Conservation (phyloP, 2,329 filamentous ascomycete genomes). For the Penicillium sp. region DNA sequence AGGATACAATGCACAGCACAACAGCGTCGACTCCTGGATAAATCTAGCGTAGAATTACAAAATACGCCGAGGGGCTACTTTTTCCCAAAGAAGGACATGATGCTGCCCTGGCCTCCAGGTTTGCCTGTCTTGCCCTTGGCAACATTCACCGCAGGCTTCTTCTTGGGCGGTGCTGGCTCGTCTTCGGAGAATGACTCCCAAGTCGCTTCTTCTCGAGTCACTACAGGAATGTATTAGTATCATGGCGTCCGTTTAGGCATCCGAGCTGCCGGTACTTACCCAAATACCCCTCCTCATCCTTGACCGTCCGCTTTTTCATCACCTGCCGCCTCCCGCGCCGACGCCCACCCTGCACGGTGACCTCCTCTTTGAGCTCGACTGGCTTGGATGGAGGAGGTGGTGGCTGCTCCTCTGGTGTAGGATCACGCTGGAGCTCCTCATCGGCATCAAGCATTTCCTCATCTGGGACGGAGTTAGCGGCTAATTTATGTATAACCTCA, state of each 20-base stretch:
- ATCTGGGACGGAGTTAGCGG: conserved; percentile 40
- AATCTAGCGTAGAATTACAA: not conserved
- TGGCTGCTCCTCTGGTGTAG: conserved; percentile 40
- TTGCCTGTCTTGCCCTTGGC: conserved; percentile 62
- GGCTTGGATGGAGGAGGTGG: conserved; percentile 42
- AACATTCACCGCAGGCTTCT: conserved; percentile 47
- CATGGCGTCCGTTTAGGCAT: not conserved
- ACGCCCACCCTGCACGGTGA: conserved; percentile 63
- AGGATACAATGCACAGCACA: not conserved
- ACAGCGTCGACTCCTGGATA: not conserved
- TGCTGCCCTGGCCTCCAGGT: conserved; percentile 65
- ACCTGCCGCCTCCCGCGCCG: conserved; percentile 76
- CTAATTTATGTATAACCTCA: conserved; percentile 26
- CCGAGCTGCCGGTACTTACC: conserved; percentile 55
- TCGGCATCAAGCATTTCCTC: conserved; percentile 62
- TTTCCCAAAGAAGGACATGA: conserved; percentile 91
- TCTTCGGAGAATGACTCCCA: conserved; percentile 97
- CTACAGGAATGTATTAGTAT: conserved; percentile 49
- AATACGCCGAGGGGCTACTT: conserved; percentile 52
- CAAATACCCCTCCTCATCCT: conserved; percentile 88
- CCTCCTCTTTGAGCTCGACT: conserved; percentile 51
- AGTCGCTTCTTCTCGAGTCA: conserved; percentile 78
- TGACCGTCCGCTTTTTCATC: conserved; percentile 82
- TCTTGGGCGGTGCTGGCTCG: conserved; percentile 60
- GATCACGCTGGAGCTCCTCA: conserved; percentile 39